Percentiles rank a stretch among this genome's conserved stretches.
Evolutionary conservation across 83 land plant genomes (phyloP).

Genomic region (Picea engelmannii): DNA sequence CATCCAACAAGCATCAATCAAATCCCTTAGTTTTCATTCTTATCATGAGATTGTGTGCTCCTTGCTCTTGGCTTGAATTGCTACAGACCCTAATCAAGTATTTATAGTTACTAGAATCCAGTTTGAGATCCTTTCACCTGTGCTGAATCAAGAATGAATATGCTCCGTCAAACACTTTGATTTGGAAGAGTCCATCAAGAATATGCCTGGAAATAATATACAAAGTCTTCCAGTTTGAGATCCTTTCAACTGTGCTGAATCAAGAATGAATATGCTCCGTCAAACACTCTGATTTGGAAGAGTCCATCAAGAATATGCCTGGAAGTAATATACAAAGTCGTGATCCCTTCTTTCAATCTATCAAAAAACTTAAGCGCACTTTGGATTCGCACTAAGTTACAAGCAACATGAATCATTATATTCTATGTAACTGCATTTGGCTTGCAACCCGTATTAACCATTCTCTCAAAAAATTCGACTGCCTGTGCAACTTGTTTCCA

Average conservation of each 20-base stretch:
- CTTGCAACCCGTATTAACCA: not conserved
- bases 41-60: not conserved
- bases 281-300: not conserved
- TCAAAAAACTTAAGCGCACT: not conserved
- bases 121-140: not conserved
- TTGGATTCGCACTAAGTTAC: not conserved
- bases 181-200: not conserved
- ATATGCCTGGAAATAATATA: no score
- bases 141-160: not conserved
- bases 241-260: not conserved
- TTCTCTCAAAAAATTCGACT: not conserved
- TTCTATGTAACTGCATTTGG: not conserved
- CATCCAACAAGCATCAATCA: no score
- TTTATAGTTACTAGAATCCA: constrained; percentile 3
- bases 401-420: not conserved
- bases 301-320: not conserved
- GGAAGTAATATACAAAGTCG: no score
- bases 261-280: not conserved
- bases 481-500: not conserved
- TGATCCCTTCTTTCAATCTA: not conserved
- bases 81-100: constrained; percentile 3
- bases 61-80: not conserved
- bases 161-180: not conserved
- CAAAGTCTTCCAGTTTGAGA: not conserved
- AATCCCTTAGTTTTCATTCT: not conserved